Base-by-base conservation (phyloP, 495 filamentous ascomycete species). In the Penicillium pulvis region DNA sequence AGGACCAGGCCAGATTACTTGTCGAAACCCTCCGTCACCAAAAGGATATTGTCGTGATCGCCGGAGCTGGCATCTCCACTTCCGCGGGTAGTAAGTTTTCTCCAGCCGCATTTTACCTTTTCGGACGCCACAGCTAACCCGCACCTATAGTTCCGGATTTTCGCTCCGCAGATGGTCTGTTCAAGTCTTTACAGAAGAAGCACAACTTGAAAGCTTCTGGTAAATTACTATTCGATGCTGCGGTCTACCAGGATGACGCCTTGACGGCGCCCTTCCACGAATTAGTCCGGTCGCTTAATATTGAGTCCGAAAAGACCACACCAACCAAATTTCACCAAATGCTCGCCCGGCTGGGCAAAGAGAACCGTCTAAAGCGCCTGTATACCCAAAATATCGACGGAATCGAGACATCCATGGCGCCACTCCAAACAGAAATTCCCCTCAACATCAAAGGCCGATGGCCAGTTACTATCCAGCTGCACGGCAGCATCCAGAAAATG, bases 341-440 rank as follows among this genome's bases (percentile, higher is more conserved):
- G 76, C 82, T 98, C 30, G 94, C 95, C 41, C 92, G 89, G 5
- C 77, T 98, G 12, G 90, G 93, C n/a, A 81, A 88, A 36, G 91
- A 97, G 71, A 90, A 87, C 44, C 90, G 94, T 3, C 78, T 98
- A n/a, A 79, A 96, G 63, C 90, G 94, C 20, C 80, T 98, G 9
- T 98, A 98, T 71, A 91, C 88, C 10, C 94, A 98, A 63, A 98
- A 98, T 61, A 93, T 98, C 19, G 94, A 98, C 72, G 90, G 91
- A 47, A 87, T 98, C 58, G 94, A 98, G 62, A 94, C 90, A 7
- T 85, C 87, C 16, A 85, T 98, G 75, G 76, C 83, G 28, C 92
- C 93, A 2, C 79, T 98, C 14, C 78, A 82, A 6, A 97, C 94
- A 2, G 79, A 80, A 36, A 84, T 96, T 3, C 93, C 93, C 1